These are phyloP conservation scores for Atkinsonella hypoxylon DNA, from an alignment of 2,329 filamentous ascomycete species.

Conservation along the genomic window DNA sequence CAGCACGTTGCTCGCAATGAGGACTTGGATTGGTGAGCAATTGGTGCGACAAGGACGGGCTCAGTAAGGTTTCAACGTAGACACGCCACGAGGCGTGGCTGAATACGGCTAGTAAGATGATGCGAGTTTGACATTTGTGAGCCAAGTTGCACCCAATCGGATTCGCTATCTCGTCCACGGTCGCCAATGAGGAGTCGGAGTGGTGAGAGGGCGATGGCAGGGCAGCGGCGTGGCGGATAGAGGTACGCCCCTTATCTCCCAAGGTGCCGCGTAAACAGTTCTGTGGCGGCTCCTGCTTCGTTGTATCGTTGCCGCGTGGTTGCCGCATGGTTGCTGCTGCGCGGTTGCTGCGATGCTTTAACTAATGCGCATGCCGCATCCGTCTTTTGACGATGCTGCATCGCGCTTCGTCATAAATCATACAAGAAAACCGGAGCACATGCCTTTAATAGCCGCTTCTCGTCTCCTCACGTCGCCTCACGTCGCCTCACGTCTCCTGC, in stretches of 20 bases:
- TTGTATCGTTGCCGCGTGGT: too few species aligned
- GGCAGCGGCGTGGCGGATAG: not conserved
- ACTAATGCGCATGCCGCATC: too few species aligned
- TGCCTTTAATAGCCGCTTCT: not conserved
- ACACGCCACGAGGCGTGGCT: not conserved
- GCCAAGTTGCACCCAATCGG: constrained; percentile 13
- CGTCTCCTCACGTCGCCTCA: too few species aligned
- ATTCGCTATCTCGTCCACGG: constrained; percentile 15
- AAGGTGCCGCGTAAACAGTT: not conserved
- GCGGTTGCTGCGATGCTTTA: too few species aligned
- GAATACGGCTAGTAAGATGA: not conserved
- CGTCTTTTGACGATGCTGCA: not conserved
- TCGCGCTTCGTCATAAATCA: not conserved
- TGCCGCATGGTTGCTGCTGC: too few species aligned
- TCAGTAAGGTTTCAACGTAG: not conserved
- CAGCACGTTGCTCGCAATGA: not conserved
- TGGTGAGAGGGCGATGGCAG: constrained; percentile 1
- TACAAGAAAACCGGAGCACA: not conserved
- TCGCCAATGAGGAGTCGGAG: constrained; percentile 13
- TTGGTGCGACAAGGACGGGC: not conserved
- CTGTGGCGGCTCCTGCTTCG: not conserved
- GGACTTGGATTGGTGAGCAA: not conserved
- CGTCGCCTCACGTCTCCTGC: not conserved
- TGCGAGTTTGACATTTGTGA: not conserved
- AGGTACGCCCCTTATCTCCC: constrained; percentile 5